Evolutionary conservation across 2,329 filamentous ascomycete genomes (phyloP), one percentile per base, ranked within the genome.

Genomic region (Domatiomyces globalis): DNA sequence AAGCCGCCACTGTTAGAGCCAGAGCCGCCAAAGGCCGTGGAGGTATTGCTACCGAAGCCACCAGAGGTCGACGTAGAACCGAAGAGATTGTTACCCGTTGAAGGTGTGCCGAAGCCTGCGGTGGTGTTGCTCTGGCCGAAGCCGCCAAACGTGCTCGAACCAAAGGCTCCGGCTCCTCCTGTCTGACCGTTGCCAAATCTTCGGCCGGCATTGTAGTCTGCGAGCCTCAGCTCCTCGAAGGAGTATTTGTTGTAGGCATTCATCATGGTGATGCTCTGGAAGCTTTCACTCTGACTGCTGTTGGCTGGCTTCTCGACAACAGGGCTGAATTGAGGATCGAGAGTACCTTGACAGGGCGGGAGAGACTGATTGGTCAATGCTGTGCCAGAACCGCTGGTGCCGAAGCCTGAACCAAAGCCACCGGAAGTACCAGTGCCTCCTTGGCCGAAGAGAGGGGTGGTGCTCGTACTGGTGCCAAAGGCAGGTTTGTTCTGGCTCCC

Each of bases 131-230:
- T 64, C 36, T 65, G 55, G 50, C 64, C 66, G 52, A 71, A 69
- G 27, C 68, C 63, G 20, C 68, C 72, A 53, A 74, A 74, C 5
- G 63, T 66, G 54, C 76, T 78, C 59, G 72, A 76, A 17, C 88
- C 90, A 67, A 95, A 95, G 6, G 84, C 85, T 53, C 88, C 88
- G 46, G 80, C 73, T 18, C 45, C 17, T 58, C 88, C 84, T 27
- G 87, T 87, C 55, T 84, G 87, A 43, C 78, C 77, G 67, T 90
- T 94, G 33, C 89, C 92, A 65, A 79, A 87, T 50, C 84, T 83
- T 53, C 89, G 81, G 48, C 89, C 89, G 67, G 89, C 85, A 53
- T 83, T 79, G 66, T 98, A 98, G 67, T 98, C 92, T 45, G 81
- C 87, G 55, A 94, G 69, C 63, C 86, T 77, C 50, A 92, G 70